A percentile compares a stretch with the other conserved stretches of the same genome.
Conservation (phyloP, 257 asterid genomes). For the Vinca minor region DNA sequence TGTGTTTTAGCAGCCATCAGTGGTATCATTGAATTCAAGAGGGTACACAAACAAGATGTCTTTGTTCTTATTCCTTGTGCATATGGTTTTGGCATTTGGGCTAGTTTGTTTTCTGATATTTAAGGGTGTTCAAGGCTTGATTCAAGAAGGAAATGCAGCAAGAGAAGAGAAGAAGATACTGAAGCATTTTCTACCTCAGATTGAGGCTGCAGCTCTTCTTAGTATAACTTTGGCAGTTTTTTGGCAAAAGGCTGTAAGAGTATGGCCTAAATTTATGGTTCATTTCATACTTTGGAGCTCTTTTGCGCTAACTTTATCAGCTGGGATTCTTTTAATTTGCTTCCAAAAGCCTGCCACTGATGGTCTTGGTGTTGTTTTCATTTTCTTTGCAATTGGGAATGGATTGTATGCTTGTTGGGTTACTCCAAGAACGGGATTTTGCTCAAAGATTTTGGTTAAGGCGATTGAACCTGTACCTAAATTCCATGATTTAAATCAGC, state of each 20-base stretch:
- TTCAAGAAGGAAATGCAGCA: slow-evolving; percentile 42
- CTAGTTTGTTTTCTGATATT: slow-evolving; percentile 63
- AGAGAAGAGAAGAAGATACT: slow-evolving; percentile 45
- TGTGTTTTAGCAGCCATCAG: slow-evolving; percentile 36
- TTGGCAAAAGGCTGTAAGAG: slow-evolving; percentile 82
- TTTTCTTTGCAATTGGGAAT: slow-evolving; percentile 67
- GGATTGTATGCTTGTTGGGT: slow-evolving; percentile 97
- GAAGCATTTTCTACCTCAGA: slow-evolving; percentile 72
- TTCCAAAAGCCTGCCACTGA: slow-evolving; percentile 74
- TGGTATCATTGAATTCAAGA: slow-evolving; percentile 64
- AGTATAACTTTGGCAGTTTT: slow-evolving; percentile 73
- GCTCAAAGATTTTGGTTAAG: slow-evolving; percentile 55
- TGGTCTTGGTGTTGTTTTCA: slow-evolving; percentile 57
- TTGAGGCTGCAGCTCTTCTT: slow-evolving; percentile 72
- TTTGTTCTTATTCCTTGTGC: slow-evolving; percentile 59
- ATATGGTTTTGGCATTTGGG: slow-evolving; percentile 55
- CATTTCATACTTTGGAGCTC: slow-evolving; percentile 86
- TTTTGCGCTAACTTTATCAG: slow-evolving; percentile 50
- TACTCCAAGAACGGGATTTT: slow-evolving; percentile 63
- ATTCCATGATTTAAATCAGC: slow-evolving; percentile 61
- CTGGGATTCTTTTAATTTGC: slow-evolving; percentile 82
- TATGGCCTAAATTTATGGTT: slow-evolving; percentile 86
- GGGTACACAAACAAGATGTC: slow-evolving; percentile 85
- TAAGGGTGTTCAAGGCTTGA: slow-evolving; percentile 60
- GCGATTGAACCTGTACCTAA: slow-evolving; percentile 77